These are phyloP conservation scores for Trametes villosa DNA, from an alignment of 768 basidiomycete species.

Conservation along the genomic window DNA sequence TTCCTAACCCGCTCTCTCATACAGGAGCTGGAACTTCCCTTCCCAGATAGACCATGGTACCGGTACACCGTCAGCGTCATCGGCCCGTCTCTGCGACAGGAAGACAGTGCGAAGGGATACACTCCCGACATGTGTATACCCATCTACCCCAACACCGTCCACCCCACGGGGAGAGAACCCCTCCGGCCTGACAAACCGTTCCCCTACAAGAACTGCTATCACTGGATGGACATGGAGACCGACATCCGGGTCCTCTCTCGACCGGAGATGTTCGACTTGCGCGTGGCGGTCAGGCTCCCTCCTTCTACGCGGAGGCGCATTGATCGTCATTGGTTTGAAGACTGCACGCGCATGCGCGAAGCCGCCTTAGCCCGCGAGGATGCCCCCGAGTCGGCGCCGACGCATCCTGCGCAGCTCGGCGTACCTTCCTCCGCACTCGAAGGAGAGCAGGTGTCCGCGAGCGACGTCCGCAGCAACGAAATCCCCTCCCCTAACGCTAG, in stretches of 20 bases:
- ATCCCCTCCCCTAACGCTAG: too few species aligned
- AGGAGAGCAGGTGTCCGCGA: too few species aligned
- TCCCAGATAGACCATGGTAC: background rate
- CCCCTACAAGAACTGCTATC: slow-evolving; percentile 12
- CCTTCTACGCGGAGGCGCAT: too few species aligned
- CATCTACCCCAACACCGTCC: background rate
- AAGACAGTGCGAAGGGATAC: background rate
- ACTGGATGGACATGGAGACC: background rate
- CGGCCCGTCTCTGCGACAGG: background rate
- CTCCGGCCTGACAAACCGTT: background rate
- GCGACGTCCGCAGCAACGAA: too few species aligned
- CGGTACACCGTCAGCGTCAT: background rate
- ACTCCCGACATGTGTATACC: slow-evolving; percentile 10
- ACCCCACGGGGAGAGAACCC: background rate
- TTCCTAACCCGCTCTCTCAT: background rate
- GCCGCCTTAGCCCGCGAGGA: too few species aligned
- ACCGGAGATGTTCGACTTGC: background rate
- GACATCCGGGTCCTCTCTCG: background rate
- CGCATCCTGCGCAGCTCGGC: too few species aligned
- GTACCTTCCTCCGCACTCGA: too few species aligned
- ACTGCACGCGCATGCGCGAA: too few species aligned
- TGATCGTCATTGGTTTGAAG: too few species aligned
- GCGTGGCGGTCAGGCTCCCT: background rate
- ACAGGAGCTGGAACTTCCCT: slow-evolving; percentile 2
- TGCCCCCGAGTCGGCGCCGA: too few species aligned